phyloP scores from a whole-genome alignment of 768 basidiomycete species.

The Mycena amicta region DNA sequence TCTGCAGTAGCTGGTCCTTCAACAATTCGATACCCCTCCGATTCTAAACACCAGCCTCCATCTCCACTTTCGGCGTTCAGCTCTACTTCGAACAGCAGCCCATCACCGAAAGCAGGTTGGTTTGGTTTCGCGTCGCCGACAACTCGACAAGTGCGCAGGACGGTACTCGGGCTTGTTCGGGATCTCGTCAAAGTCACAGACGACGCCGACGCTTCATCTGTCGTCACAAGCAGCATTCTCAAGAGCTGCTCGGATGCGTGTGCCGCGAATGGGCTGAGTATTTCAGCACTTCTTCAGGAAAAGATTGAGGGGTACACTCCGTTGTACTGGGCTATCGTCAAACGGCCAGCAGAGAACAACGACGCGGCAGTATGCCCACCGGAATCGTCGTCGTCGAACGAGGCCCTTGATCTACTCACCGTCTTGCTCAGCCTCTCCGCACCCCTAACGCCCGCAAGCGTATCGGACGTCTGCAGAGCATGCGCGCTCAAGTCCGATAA shows the following conservation, averaged over 20 bases:
- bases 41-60: not conserved
- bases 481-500: slow-evolving; percentile 68
- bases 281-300: slow-evolving; percentile 48
- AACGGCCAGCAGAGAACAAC: too few species aligned
- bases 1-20: slow-evolving; percentile 5
- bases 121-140: slow-evolving; percentile 18
- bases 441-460: slow-evolving; percentile 43
- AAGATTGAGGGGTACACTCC: slow-evolving; percentile 49
- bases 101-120: not conserved
- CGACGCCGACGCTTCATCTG: slow-evolving; percentile 8
- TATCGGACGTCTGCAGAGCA: slow-evolving; percentile 65
- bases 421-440: slow-evolving; percentile 35
- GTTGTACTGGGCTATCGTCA: slow-evolving; percentile 50
- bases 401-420: slow-evolving; percentile 13
- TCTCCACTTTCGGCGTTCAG: not conserved
- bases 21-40: not conserved
- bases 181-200: slow-evolving; percentile 36
- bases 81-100: not conserved
- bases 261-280: slow-evolving; percentile 37
- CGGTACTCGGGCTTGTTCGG: slow-evolving; percentile 40
- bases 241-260: slow-evolving; percentile 52
- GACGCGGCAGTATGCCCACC: too few species aligned
- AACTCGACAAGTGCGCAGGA: slow-evolving; percentile 38
- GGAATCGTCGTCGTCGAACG: not conserved
- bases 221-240: slow-evolving; percentile 33